Conservation (phyloP, 1,284 basidiomycete genomes). For the Apiotrichum gamsii region DNA sequence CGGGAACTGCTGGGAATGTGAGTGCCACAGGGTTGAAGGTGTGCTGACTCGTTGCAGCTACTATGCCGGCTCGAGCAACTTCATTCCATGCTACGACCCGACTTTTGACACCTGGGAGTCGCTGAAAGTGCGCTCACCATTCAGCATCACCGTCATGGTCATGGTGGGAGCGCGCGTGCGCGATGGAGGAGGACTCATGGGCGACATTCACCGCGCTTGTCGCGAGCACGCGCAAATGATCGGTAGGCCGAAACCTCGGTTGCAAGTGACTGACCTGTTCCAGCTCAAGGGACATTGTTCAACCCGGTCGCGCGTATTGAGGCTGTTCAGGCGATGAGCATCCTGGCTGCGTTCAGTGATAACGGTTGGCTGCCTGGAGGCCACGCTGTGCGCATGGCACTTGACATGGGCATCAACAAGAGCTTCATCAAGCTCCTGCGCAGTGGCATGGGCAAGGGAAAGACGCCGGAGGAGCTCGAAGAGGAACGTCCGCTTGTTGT, state of each 20-base stretch:
- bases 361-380: slow-evolving; percentile 83
- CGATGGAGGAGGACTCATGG: slow-evolving; percentile 62
- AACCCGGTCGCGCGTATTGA: slow-evolving; percentile 72
- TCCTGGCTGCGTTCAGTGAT: slow-evolving; percentile 83
- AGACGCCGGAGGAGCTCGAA: slow-evolving; percentile 52
- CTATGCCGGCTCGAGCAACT: slow-evolving; percentile 77
- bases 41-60: slow-evolving; percentile 46
- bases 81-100: slow-evolving; percentile 76
- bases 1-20: slow-evolving; percentile 68
- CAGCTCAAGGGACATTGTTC: slow-evolving; percentile 73
- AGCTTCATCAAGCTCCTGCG: slow-evolving; percentile 76
- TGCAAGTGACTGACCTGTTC: not conserved
- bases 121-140: slow-evolving; percentile 43
- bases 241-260: slow-evolving; percentile 9
- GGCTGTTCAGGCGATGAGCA: slow-evolving; percentile 81
- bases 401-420: slow-evolving; percentile 83
- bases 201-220: slow-evolving; percentile 36
- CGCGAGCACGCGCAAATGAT: slow-evolving; percentile 72
- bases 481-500: slow-evolving; percentile 74
- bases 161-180: slow-evolving; percentile 81
- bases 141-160: slow-evolving; percentile 63
- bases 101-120: slow-evolving; percentile 68
- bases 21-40: slow-evolving; percentile 50
- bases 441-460: slow-evolving; percentile 62
- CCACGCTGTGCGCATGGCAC: slow-evolving; percentile 86